Evolutionary conservation across 306 rosid species (phyloP), one percentile per base, ranked within the genome.

Genomic region (barrel medic (Medicago truncatula)): DNA sequence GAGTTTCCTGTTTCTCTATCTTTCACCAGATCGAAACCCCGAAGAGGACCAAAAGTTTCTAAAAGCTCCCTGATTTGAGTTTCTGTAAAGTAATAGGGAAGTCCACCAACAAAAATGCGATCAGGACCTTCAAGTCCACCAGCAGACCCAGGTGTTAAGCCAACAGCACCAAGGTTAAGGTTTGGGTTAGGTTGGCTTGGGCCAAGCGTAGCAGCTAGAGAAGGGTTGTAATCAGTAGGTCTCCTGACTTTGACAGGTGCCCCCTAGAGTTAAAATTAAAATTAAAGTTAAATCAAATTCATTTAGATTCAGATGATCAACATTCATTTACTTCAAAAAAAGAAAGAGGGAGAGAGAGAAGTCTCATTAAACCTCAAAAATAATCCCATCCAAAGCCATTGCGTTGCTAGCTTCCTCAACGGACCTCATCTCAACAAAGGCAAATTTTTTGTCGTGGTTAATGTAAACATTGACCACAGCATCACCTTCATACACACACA

Each of bases 351-450:
- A 6, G 9, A 44, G 9, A 44, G 57, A 67, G 14, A 28, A 25
- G 58, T 23, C 15, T n/a, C 40, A 1, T 14, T 46, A 21, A 46
- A 90, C 99, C 97, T 95, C 99, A 74, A 95, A 95, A 76, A 95
- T 95, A 78, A 95, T 95, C 77, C 99, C 99, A 85, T 95, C 99
- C 82, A 95, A 78, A 49, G 99, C 97, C 99, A 95, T 95, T 72
- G 99, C 99, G 83, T 95, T 95, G 81, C 99, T 95, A 73, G 99
- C 99, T 84, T 95, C 99, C 86, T 95, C 99, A 78, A 95, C 99
- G 23, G 99, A 95, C 86, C 99, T 89, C 99, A 95, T 95, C 86
- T 95, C 99, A 68, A 95, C 99, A 69, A 95, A 95, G 39, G 99
- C 99, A 34, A 95, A 95, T 80, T 95, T 95, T 85, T 95, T 95